Percentiles rank a stretch among this genome's conserved stretches.
Evolutionary conservation across 805 yeast genomes (phyloP).

Genomic region (Priceomyces castillae): DNA sequence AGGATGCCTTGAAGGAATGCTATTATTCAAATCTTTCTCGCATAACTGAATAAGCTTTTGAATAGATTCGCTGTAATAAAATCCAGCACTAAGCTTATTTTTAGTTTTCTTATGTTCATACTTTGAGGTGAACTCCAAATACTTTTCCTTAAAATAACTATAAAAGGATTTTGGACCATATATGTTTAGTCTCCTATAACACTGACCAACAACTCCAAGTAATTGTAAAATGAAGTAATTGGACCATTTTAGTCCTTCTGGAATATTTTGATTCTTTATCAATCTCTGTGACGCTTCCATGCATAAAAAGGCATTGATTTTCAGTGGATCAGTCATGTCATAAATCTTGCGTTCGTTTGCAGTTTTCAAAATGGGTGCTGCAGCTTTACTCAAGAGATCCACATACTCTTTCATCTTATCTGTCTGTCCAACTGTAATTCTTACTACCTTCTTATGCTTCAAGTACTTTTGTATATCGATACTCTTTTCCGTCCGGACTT

Average conservation of each 20-base stretch:
- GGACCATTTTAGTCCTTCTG: constrained; percentile 75
- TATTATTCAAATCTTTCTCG: constrained; percentile 32
- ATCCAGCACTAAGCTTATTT: constrained; percentile 58
- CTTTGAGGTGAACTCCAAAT: constrained; percentile 57
- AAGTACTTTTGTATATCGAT: constrained; percentile 78
- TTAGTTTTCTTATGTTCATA: constrained; percentile 56
- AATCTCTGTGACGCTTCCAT: constrained; percentile 65
- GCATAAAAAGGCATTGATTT: constrained; percentile 67
- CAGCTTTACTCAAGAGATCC: constrained; percentile 56
- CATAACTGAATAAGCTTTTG: constrained; percentile 43
- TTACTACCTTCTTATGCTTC: constrained; percentile 61
- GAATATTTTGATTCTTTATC: constrained; percentile 48
- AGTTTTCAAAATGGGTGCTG: constrained; percentile 59
- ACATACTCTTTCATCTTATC: constrained; percentile 56
- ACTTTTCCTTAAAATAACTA: constrained; percentile 59
- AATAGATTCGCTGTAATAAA: constrained; percentile 54
- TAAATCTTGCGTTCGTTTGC: constrained; percentile 66
- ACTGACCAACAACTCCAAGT: constrained; percentile 69
- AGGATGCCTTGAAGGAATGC: constrained; percentile 47
- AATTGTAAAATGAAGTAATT: constrained; percentile 59
- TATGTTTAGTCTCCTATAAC: constrained; percentile 63
- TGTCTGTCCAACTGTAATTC: constrained; percentile 53
- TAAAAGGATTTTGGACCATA: constrained; percentile 83
- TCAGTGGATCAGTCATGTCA: constrained; percentile 62
- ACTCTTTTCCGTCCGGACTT: constrained; percentile 81